These are phyloP conservation scores for Astraeus odoratus DNA, from an alignment of 768 basidiomycete genomes.

Conservation along the genomic window DNA sequence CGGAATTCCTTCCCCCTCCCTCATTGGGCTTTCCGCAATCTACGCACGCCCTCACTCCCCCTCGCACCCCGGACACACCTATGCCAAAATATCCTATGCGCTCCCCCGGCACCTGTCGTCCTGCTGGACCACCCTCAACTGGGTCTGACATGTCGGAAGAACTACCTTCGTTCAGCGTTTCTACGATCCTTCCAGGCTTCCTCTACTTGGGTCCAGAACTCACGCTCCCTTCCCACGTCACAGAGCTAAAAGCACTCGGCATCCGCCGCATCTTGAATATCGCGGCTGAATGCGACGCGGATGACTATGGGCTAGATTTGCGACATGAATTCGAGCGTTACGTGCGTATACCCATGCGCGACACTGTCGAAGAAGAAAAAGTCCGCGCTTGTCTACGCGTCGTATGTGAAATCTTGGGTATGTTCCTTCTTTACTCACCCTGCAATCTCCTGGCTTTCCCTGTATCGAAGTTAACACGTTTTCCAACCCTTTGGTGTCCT, in stretches of 20 bases:
- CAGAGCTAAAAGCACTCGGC: conserved; percentile 64
- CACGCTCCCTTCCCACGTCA: conserved; percentile 64
- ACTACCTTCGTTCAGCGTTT: conserved; percentile 69
- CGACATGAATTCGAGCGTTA: conserved; percentile 76
- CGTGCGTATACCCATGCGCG: conserved; percentile 84
- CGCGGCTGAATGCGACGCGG: conserved; percentile 78
- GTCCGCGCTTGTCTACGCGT: conserved; percentile 76
- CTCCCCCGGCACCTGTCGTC: conserved; percentile 60
- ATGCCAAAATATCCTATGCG: conserved; percentile 26
- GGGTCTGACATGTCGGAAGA: conserved; percentile 32
- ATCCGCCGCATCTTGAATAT: conserved; percentile 88
- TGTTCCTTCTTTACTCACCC: conserved; percentile 25
- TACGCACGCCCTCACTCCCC: conserved; percentile 23
- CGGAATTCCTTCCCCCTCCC: conserved; percentile 35
- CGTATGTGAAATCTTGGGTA: conserved; percentile 83
- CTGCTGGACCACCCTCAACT: conserved; percentile 23
- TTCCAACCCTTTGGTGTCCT: too few relatives aligned
- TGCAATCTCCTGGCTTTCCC: too few relatives aligned
- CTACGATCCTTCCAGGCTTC: conserved; percentile 87
- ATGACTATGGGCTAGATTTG: conserved; percentile 67
- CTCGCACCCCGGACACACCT: conserved; percentile 34
- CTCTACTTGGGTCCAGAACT: conserved; percentile 89
- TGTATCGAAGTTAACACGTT: conserved; percentile 1
- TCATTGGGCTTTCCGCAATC: conserved; percentile 15
- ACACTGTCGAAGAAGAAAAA: conserved; percentile 91